Conservation (phyloP, 2,329 filamentous ascomycete genomes). For the Colletotrichum tamarilloi region DNA sequence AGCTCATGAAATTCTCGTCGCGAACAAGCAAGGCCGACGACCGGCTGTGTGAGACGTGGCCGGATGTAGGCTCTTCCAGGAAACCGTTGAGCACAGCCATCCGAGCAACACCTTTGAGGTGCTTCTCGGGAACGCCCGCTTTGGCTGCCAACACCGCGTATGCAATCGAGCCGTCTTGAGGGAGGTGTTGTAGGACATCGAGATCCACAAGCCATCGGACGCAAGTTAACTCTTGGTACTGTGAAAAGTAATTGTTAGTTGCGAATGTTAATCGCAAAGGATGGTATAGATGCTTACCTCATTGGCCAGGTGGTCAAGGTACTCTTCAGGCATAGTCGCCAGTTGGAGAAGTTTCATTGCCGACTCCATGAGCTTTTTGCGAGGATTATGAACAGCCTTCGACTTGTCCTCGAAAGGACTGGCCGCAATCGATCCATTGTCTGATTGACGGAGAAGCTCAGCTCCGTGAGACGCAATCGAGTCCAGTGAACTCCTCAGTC, state of each 20-base stretch:
- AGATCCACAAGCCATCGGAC: slow-evolving; percentile 28
- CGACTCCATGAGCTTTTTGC: slow-evolving; percentile 12
- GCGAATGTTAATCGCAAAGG: not conserved
- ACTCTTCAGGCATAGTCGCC: not conserved
- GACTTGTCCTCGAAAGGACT: slow-evolving; percentile 7
- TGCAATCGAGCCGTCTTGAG: slow-evolving; percentile 24
- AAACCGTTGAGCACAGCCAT: slow-evolving; percentile 51
- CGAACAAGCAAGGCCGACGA: slow-evolving; percentile 45
- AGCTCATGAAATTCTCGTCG: slow-evolving; percentile 41
- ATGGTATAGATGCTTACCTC: not conserved
- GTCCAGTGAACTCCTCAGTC: not conserved
- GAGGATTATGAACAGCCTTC: not conserved
- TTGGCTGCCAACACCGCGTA: slow-evolving; percentile 31
- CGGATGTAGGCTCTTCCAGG: slow-evolving; percentile 45
- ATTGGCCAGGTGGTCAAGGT: not conserved
- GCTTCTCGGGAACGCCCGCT: slow-evolving; percentile 37
- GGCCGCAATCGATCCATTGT: not conserved
- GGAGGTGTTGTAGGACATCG: slow-evolving; percentile 33
- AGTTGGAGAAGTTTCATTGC: slow-evolving; percentile 1
- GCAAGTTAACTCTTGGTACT: not conserved
- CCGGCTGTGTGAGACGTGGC: slow-evolving; percentile 45
- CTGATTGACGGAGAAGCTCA: not conserved
- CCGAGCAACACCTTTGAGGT: slow-evolving; percentile 43
- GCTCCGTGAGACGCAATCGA: not conserved
- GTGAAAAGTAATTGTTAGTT: not conserved